These are phyloP conservation scores for Trifolium repens DNA, from an alignment of 306 rosid genomes.

Conservation along the genomic window DNA sequence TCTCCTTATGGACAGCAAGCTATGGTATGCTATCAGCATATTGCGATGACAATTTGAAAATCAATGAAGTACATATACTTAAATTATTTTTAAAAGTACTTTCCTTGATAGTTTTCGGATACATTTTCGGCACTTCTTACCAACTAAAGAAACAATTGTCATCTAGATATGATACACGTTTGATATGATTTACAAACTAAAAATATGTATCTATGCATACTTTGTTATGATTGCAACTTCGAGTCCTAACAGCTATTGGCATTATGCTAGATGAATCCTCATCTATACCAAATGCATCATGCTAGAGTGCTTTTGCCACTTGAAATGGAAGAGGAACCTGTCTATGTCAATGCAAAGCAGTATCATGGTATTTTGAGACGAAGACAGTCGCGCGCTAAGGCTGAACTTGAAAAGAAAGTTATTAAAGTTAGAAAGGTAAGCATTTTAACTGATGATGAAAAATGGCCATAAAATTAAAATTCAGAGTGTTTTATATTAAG, in stretches of 20 bases:
- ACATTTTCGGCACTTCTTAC: background rate
- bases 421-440: constrained; percentile 76
- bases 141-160: background rate
- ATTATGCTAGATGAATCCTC: constrained; percentile 64
- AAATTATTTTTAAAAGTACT: too few relatives aligned
- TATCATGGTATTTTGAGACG: constrained; percentile 91
- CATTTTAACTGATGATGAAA: background rate
- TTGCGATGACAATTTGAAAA: background rate
- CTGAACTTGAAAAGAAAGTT: constrained; percentile 76
- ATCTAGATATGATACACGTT: background rate
- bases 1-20: constrained; percentile 59
- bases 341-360: constrained; percentile 91
- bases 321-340: constrained; percentile 92
- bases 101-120: too few relatives aligned
- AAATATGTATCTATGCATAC: background rate
- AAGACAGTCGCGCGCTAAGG: constrained; percentile 90
- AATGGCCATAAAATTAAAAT: background rate
- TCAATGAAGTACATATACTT: background rate
- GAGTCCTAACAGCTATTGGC: constrained; percentile 40
- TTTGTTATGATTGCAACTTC: background rate
- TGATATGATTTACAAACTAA: background rate
- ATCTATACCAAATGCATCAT: constrained; percentile 65
- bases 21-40: constrained; percentile 56
- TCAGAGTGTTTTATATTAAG: background rate
- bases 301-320: constrained; percentile 87